These are phyloP conservation scores for Boletus reticulatus DNA, from an alignment of 768 basidiomycete species.

Conservation along the genomic window DNA sequence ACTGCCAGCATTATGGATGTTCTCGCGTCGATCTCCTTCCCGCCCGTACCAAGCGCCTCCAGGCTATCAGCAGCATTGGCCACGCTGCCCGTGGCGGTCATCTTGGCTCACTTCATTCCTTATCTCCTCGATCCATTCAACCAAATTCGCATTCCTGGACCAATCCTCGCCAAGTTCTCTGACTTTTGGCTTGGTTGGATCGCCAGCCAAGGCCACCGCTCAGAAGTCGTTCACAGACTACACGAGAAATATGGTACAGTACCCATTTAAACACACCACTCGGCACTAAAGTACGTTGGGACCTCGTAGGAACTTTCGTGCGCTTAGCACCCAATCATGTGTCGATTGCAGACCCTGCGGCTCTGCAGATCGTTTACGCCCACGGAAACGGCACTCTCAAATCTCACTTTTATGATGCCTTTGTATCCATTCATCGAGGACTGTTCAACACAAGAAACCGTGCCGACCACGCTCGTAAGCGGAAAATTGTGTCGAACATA, in stretches of 20 bases:
- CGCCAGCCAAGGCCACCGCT: constrained; percentile 68
- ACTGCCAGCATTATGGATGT: constrained; percentile 16
- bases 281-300: neutral
- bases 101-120: constrained; percentile 36
- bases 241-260: constrained; percentile 70
- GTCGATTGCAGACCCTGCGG: constrained; percentile 75
- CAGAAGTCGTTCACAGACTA: constrained; percentile 67
- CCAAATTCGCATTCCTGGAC: constrained; percentile 67
- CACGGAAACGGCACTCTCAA: constrained; percentile 85
- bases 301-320: constrained; percentile 53
- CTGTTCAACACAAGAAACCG: constrained; percentile 81
- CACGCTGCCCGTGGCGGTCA: constrained; percentile 16
- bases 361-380: constrained; percentile 71
- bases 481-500: constrained; percentile 87
- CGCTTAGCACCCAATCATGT: constrained; percentile 77
- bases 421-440: constrained; percentile 71
- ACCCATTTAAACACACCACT: neutral
- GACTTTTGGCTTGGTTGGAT: constrained; percentile 72
- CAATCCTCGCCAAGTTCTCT: constrained; percentile 66
- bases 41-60: neutral
- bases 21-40: constrained; percentile 11
- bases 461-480: constrained; percentile 78
- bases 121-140: constrained; percentile 59
- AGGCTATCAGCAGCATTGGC: constrained; percentile 7
- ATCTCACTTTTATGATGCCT: constrained; percentile 74